Percentiles rank a stretch among this genome's conserved stretches.
Evolutionary conservation across 176 grass and related monocot species (phyloP).

Genomic region (Microstegium vimineum): DNA sequence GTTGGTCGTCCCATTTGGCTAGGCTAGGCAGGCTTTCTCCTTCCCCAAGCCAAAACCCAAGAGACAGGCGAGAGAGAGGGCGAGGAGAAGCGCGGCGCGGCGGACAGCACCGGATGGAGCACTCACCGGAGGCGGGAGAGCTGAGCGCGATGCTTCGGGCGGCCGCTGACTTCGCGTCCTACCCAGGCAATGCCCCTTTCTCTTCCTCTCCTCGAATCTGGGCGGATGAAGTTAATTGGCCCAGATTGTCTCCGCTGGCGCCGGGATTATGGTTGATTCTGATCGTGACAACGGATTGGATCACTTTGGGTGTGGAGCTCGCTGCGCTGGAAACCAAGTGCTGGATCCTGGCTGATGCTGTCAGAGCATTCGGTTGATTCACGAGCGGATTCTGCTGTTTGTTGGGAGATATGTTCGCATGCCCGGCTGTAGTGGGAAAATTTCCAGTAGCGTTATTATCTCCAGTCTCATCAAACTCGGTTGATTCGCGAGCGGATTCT

Average conservation of each 20-base stretch:
- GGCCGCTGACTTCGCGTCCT: slow-evolving; percentile 71
- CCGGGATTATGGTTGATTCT: not conserved
- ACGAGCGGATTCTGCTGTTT: not conserved
- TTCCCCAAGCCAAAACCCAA: not conserved
- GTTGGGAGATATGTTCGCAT: not conserved
- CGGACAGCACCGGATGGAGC: slow-evolving; percentile 26
- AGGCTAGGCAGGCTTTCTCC: not conserved
- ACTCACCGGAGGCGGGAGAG: slow-evolving; percentile 28
- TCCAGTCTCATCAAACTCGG: not conserved
- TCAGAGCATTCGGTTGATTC: not conserved
- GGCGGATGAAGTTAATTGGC: not conserved
- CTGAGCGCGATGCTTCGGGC: slow-evolving; percentile 45
- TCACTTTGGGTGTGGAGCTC: not conserved
- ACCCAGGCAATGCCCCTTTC: slow-evolving; percentile 40
- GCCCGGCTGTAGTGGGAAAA: not conserved
- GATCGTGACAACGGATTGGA: not conserved
- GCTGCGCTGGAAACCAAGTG: not conserved
- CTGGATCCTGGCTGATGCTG: not conserved
- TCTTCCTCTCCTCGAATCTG: not conserved
- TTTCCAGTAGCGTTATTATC: not conserved
- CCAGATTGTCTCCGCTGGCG: not conserved
- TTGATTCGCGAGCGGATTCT: not conserved
- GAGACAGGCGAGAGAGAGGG: not conserved
- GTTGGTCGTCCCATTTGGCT: not conserved
- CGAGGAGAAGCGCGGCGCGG: not conserved